These are phyloP conservation scores for Xylariaceae sp. DNA, from an alignment of 2,329 filamentous ascomycete species.

Conservation along the genomic window DNA sequence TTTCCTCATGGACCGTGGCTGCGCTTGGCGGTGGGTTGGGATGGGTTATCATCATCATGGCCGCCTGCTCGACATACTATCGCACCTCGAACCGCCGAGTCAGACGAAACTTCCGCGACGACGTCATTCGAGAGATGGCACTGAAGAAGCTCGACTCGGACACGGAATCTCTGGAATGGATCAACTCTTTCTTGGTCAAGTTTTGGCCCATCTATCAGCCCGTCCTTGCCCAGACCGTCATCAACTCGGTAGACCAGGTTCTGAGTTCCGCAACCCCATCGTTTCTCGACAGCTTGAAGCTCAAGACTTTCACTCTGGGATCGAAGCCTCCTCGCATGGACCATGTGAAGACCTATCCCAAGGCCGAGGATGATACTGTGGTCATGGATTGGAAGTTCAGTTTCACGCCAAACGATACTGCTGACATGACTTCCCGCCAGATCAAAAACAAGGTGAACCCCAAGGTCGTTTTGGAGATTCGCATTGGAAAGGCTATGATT, in stretches of 20 bases:
- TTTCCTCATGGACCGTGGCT: conserved; percentile 86
- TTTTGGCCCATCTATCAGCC: conserved; percentile 99
- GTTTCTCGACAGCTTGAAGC: conserved; percentile 88
- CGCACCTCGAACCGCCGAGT: conserved; percentile 91
- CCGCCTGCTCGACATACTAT: conserved; percentile 90
- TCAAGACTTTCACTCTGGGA: conserved; percentile 91
- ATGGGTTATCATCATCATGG: conserved; percentile 94
- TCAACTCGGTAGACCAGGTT: conserved; percentile 93
- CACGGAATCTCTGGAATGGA: conserved; percentile 93
- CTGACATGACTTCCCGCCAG: conserved; percentile 87
- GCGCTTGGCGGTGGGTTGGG: conserved; percentile 85
- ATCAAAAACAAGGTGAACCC: conserved; percentile 95
- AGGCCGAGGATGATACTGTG: conserved; percentile 90
- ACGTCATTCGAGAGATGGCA: conserved; percentile 83
- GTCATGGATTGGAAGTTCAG: conserved; percentile 99
- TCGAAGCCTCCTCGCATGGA: conserved; percentile 95
- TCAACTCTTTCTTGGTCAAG: conserved; percentile 97
- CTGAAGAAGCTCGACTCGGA: conserved; percentile 87
- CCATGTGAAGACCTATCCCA: conserved; percentile 97
- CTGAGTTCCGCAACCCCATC: conserved; percentile 86
- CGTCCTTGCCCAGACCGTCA: conserved; percentile 85
- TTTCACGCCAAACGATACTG: conserved; percentile 92
- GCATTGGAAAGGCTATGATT: conserved; percentile 92
- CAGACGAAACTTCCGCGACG: conserved; percentile 92
- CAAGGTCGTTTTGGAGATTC: conserved; percentile 91